Evolutionary conservation across 2,329 filamentous ascomycete genomes (phyloP).

Genomic region (Fusarium longipes): DNA sequence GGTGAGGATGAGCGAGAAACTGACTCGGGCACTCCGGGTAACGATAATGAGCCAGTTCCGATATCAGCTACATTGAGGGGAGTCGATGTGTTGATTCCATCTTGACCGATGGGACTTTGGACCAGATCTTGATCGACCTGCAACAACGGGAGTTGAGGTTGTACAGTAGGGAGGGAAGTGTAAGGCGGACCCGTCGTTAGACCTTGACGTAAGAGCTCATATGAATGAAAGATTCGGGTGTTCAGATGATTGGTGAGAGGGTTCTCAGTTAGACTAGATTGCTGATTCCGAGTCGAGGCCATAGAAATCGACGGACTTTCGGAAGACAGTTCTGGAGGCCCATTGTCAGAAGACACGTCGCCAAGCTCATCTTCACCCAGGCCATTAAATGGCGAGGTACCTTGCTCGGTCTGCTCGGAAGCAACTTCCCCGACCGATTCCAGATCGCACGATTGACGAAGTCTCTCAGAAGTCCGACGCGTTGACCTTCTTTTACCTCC

Average conservation of each 20-base stretch:
- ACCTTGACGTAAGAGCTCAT: conserved; percentile 35
- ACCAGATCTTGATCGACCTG: not conserved
- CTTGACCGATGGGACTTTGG: not conserved
- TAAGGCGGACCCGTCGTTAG: conserved; percentile 13
- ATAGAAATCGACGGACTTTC: not conserved
- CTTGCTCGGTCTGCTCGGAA: not conserved
- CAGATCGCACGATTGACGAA: conserved; percentile 2
- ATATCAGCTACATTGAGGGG: not conserved
- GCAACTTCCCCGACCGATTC: not conserved
- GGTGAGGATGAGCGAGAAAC: conserved; percentile 4
- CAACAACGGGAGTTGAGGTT: conserved; percentile 3
- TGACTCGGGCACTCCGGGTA: not conserved
- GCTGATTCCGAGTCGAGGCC: not conserved
- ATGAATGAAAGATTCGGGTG: conserved; percentile 36
- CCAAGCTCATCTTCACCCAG: not conserved
- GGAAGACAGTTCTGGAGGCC: not conserved
- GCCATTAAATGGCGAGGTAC: not conserved
- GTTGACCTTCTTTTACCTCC: conserved; percentile 16
- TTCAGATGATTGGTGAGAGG: conserved; percentile 19
- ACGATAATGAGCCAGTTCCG: not conserved
- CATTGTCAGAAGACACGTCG: not conserved
- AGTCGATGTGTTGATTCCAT: not conserved
- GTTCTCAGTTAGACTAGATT: not conserved
- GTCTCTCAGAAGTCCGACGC: conserved; percentile 7
- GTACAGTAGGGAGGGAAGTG: not conserved